A percentile compares a stretch with the other conserved stretches of the same genome.
Conservation (phyloP, 2,329 filamentous ascomycete genomes). For the Fulvia fulva region DNA sequence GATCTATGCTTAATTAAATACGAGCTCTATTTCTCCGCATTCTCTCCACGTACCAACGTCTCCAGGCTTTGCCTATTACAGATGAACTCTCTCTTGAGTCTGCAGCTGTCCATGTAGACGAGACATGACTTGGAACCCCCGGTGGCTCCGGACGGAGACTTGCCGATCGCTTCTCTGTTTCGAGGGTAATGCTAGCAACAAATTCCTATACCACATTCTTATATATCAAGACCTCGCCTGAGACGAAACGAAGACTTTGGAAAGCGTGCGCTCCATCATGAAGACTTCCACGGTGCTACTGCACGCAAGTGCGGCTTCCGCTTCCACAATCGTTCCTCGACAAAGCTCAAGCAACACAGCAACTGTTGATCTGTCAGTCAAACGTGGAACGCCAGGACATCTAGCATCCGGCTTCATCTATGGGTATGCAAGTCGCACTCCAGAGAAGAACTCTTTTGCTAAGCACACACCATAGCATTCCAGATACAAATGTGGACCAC, state of each 20-base stretch:
- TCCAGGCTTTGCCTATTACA: background rate
- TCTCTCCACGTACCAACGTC: background rate
- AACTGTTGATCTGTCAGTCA: conserved; percentile 30
- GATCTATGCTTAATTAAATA: background rate
- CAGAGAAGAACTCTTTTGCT: background rate
- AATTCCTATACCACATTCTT: background rate
- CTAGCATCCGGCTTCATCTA: conserved; percentile 44
- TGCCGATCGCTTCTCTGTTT: background rate
- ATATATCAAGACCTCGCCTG: background rate
- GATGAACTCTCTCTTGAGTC: background rate
- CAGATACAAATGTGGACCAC: conserved; percentile 23
- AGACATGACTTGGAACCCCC: background rate
- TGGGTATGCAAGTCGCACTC: conserved; percentile 14
- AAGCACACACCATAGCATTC: conserved; percentile 25
- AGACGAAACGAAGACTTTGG: background rate
- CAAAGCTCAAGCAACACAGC: conserved; percentile 21
- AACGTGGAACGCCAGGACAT: conserved; percentile 34
- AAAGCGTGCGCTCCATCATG: background rate
- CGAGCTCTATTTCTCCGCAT: background rate
- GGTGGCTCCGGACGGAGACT: background rate
- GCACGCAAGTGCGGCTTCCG: background rate
- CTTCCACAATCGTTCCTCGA: conserved; percentile 9
- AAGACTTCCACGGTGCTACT: background rate
- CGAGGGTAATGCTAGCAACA: background rate
- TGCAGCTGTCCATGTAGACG: background rate